Conservation (phyloP, 2,329 filamentous ascomycete genomes). For the Xylariaceae sp. region DNA sequence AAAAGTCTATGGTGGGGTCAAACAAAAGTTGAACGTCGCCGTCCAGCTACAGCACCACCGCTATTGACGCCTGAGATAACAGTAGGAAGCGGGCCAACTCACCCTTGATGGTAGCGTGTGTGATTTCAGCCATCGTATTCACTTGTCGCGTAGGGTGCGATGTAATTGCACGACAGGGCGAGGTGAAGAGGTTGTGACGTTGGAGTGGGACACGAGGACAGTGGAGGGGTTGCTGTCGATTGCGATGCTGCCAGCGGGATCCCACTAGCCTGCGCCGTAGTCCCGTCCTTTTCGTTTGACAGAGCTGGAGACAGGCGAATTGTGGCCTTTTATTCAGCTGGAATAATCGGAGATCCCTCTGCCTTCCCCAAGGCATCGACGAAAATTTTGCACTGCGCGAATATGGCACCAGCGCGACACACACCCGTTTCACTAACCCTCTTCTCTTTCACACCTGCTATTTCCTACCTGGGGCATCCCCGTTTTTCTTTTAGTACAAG, state of each 20-base stretch:
- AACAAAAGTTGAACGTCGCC: background rate
- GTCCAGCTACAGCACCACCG: background rate
- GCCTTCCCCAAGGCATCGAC: background rate
- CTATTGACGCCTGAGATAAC: background rate
- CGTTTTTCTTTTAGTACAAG: too few species aligned
- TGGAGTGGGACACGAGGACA: background rate
- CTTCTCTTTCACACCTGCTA: too few species aligned
- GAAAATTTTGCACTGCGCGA: constrained; percentile 25
- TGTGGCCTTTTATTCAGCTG: background rate
- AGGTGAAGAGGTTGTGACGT: background rate
- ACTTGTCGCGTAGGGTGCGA: background rate
- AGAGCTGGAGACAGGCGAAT: background rate
- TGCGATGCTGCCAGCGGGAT: background rate
- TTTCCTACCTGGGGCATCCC: too few species aligned
- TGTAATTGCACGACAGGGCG: background rate
- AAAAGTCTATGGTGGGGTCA: background rate
- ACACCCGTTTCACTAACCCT: too few species aligned
- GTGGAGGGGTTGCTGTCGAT: background rate
- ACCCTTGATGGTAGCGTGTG: constrained; percentile 59
- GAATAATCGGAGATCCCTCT: too few species aligned
- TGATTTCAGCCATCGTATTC: constrained; percentile 49
- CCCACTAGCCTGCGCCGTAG: background rate
- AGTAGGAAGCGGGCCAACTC: constrained; percentile 30
- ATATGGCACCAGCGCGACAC: background rate
- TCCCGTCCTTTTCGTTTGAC: background rate